A percentile compares a stretch with the other conserved stretches of the same genome.
Conservation (phyloP, 352 stramenopile species). For the Pythium guiyangense region DNA sequence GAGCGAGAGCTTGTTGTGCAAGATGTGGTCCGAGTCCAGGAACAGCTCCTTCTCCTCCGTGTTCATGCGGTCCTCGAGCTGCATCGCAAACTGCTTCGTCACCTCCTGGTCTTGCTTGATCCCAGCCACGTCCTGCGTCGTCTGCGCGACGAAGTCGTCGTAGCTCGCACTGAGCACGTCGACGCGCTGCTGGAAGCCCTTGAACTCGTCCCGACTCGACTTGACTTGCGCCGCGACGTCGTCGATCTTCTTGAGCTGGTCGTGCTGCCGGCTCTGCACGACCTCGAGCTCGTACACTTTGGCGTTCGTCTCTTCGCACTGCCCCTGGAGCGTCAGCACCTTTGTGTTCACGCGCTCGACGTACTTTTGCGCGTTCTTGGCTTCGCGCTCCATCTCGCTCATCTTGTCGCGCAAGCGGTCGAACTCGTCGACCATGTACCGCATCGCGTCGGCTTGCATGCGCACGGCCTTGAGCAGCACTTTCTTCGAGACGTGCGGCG, state of each 20-base stretch:
- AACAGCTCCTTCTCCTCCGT: constrained; percentile 80
- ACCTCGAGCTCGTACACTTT: constrained; percentile 66
- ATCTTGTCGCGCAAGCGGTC: constrained; percentile 76
- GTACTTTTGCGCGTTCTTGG: constrained; percentile 70
- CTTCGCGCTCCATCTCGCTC: constrained; percentile 69
- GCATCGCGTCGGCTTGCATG: constrained; percentile 83
- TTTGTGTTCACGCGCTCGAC: constrained; percentile 77
- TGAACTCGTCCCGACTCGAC: constrained; percentile 48
- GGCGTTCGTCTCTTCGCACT: constrained; percentile 61
- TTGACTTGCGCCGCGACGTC: constrained; percentile 46
- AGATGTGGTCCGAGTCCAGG: constrained; percentile 72
- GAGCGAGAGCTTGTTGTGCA: constrained; percentile 72
- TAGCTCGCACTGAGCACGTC: constrained; percentile 37
- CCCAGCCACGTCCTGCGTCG: constrained; percentile 37
- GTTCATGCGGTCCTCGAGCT: constrained; percentile 82
- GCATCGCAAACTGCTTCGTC: constrained; percentile 78
- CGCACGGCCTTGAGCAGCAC: constrained; percentile 76
- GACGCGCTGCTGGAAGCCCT: constrained; percentile 35
- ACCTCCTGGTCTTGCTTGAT: constrained; percentile 67
- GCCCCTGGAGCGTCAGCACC: constrained; percentile 64
- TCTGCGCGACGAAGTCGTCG: constrained; percentile 47
- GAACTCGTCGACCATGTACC: constrained; percentile 80
- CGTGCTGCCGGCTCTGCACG: constrained; percentile 46
- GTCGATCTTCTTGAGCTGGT: constrained; percentile 75
- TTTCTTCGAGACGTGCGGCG: constrained; percentile 79